Base-by-base conservation (phyloP, 805 yeast species). In the Trichomonascus vanleenenianus region DNA sequence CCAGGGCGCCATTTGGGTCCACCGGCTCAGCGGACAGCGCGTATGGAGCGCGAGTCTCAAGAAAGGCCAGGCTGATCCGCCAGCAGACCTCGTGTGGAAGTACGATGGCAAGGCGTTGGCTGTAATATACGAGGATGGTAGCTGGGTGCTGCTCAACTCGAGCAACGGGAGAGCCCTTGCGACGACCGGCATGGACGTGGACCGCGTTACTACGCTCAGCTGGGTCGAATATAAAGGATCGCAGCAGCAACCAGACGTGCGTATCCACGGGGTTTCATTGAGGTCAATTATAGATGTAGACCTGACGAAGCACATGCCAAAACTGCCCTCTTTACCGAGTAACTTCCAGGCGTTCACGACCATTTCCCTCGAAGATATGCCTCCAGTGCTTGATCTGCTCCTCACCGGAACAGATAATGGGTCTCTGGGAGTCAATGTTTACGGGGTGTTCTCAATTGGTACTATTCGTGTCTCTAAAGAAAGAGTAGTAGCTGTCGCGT, bases 1-100 rank as follows among this genome's bases (percentile, higher is more conserved):
- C 8, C 62, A 75, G 60, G 83, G 81, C 46, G 55, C 64, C 55
- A 59, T 79, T 3, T 68, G 76, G 66, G 70, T 79, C 8, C 76
- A 73, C 51, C 70, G 85, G 40, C 59, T 71, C 36, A 74, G 72
- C 47, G 82, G 81, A 1, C 74, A 73, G 48, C 53, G 74, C 16
- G 74, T 78, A 3, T 78, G 77, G 68, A 68, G 76, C 12, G 61
- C 73, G 22, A 65, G 67, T 39, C 61, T 68, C 42, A 60, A 60
- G 3, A 45, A 48, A 2, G 50, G 49, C 1, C 10, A 14, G n/a
- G 12, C 10, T 9, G 25, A 39, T 41, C 10, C 51, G 46, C 49
- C 47, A 11, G 30, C 27, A 20, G 39, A 31, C 40, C 31, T 59
- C 3, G 43, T 49, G 1, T 72, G 75, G 74, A 54, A 63, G 30